phyloP scores from a whole-genome alignment of 139 green algal genomes.

The Ulvella scutata region DNA sequence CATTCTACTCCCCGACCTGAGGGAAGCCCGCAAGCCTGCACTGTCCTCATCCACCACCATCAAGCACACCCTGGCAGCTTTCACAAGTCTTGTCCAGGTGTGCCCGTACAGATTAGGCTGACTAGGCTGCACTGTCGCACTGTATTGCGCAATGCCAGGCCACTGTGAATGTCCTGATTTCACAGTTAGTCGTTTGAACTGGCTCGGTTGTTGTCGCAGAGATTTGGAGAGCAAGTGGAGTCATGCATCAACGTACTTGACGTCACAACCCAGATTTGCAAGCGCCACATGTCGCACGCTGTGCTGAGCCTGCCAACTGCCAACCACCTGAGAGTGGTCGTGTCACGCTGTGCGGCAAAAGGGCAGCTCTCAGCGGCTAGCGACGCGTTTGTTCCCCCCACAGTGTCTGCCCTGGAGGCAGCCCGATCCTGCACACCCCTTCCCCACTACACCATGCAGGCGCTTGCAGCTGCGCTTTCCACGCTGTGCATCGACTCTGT shows the following conservation, averaged over 20 bases:
- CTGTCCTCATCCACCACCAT: not conserved
- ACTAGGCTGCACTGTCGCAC: too few species aligned
- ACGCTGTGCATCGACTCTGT: not conserved
- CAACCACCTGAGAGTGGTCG: not conserved
- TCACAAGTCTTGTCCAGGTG: not conserved
- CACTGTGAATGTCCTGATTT: too few species aligned
- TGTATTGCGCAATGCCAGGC: too few species aligned
- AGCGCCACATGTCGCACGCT: not conserved
- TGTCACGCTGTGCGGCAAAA: not conserved
- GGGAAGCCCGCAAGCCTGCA: not conserved
- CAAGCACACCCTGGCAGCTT: not conserved
- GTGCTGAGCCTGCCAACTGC: not conserved
- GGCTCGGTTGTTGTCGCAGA: too few species aligned
- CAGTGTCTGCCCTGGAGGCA: not conserved
- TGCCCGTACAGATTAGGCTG: too few species aligned
- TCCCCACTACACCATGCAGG: not conserved
- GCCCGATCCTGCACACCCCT: not conserved
- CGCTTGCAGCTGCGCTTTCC: not conserved
- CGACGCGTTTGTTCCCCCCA: not conserved
- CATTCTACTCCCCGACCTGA: not conserved
- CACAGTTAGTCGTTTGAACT: too few species aligned
- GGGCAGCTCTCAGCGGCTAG: not conserved
- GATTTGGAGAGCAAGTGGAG: not conserved
- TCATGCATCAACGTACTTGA: not conserved
- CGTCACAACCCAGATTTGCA: constrained; percentile 1